Evolutionary conservation across 2,329 filamentous ascomycete genomes (phyloP).

Genomic region (Macrophomina tecta): DNA sequence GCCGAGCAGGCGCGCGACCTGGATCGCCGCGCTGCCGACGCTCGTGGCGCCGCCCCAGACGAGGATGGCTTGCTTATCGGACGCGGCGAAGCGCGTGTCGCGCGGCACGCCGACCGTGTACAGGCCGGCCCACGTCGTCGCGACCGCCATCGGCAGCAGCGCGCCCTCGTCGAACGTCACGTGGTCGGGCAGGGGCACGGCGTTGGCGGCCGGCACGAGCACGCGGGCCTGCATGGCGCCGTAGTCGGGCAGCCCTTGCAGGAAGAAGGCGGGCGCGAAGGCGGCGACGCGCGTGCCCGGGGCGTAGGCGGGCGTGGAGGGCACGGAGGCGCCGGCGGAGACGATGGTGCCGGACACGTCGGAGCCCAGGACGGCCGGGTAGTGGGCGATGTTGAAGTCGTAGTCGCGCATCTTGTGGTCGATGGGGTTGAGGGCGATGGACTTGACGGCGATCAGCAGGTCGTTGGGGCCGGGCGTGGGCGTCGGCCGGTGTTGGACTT

Average conservation of each 20-base stretch:
- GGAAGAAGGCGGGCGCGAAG: constrained; percentile 51
- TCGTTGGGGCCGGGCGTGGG: constrained; percentile 55
- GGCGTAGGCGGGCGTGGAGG: constrained; percentile 33
- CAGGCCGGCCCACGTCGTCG: constrained; percentile 60
- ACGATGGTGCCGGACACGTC: constrained; percentile 54
- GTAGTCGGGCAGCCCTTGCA: constrained; percentile 57
- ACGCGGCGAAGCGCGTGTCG: constrained; percentile 42
- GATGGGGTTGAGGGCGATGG: constrained; percentile 57
- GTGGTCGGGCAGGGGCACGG: constrained; percentile 37
- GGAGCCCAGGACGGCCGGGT: constrained; percentile 52
- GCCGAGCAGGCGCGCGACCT: constrained; percentile 27
- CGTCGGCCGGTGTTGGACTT: constrained; percentile 48
- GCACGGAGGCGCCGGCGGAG: constrained; percentile 48
- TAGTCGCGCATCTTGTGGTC: constrained; percentile 51
- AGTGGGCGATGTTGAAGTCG: constrained; percentile 50
- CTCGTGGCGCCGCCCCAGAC: constrained; percentile 31
- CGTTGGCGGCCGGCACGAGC: constrained; percentile 29
- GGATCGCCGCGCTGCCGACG: constrained; percentile 29
- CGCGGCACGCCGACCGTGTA: constrained; percentile 58
- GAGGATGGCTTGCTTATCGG: constrained; percentile 34
- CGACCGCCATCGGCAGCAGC: constrained; percentile 63
- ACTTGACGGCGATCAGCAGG: constrained; percentile 56
- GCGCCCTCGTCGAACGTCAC: constrained; percentile 53
- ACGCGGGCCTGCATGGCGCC: constrained; percentile 63
- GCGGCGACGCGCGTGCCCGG: constrained; percentile 39